Evolutionary conservation across 176 grass and related monocot genomes (phyloP), one percentile per base, ranked within the genome.

Genomic region (Stipa capillata): DNA sequence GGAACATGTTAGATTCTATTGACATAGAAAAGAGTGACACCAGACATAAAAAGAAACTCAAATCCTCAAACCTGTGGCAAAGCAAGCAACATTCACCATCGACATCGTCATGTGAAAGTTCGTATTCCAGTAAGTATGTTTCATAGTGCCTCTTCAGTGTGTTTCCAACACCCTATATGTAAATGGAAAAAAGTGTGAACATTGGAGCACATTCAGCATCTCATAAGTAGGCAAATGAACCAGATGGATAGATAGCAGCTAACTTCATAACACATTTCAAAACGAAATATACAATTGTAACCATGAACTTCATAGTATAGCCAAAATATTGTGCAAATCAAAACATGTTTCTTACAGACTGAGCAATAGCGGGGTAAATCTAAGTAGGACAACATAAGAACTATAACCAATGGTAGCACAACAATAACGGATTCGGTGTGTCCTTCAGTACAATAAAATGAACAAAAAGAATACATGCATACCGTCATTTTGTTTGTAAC

Each of bases 141-240:
- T 94, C 92, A 27, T 94, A 91, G 72, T 94, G 92, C 29, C 80
- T 83, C 63, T 94, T 94, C 17, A 94, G 67, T 8, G 92, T 94
- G 81, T 94, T 94, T 63, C 84, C 92, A 65, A 89, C 92, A 64
- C 86, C 89, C 92, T 94, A 59, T 58, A 85, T 44, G 8, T 55
- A 27, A 29, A 67, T 14, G 56, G 20, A n/a, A 34, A 64, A 70
- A 43, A 33, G 25, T 45, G 49, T 25, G 33, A 24, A 56, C 66
- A 34, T 62, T 60, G 70, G 42, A 78, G 20, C 23, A 12, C 5
- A 15, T 50, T 58, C 60, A 71, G 71, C 24, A 73, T 16, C 53
- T 73, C 34, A 25, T 8, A 44, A 40, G 3, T 20, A 9, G 21
- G 12, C 4, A 80, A 51, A 67, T 12, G 4, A 86, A 39, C 23